A percentile compares a stretch with the other conserved stretches of the same genome.
These are phyloP conservation scores for Hemileia vastatrix DNA, from an alignment of 1,284 basidiomycete species.

Conservation along the genomic window DNA sequence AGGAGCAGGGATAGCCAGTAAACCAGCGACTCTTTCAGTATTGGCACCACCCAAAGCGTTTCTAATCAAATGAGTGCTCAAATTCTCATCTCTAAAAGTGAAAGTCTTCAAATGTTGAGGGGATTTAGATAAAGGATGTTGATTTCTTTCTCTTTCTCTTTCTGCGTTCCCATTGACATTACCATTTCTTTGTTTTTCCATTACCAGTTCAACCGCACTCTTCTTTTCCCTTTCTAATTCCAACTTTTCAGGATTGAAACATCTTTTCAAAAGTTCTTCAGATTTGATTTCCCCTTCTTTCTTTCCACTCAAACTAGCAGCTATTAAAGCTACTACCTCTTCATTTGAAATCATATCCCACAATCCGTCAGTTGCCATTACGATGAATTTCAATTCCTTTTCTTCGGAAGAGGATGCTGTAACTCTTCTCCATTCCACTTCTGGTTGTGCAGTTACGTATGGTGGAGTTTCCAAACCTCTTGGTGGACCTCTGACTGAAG, in stretches of 20 bases:
- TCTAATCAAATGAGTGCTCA: slow-evolving; percentile 80
- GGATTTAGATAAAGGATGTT: too few species aligned
- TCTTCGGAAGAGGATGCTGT: slow-evolving; percentile 47
- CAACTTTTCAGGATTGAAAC: too few species aligned
- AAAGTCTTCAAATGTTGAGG: slow-evolving; percentile 1
- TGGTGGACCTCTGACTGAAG: slow-evolving; percentile 44
- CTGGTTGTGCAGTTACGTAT: slow-evolving; percentile 80
- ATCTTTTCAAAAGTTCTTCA: too few species aligned
- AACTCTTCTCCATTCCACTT: too few species aligned
- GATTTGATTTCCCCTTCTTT: too few species aligned
- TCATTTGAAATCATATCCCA: slow-evolving; percentile 94
- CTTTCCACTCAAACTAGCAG: too few species aligned
- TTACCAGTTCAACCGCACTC: too few species aligned
- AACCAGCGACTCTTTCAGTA: slow-evolving; percentile 55
- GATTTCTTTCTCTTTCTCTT: too few species aligned
- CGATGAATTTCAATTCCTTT: slow-evolving; percentile 55
- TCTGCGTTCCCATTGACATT: too few species aligned
- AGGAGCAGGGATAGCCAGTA: slow-evolving; percentile 78
- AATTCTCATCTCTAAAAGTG: slow-evolving; percentile 72
- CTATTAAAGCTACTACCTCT: slow-evolving; percentile 83
- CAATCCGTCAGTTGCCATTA: slow-evolving; percentile 85
- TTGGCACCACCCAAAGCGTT: slow-evolving; percentile 88
- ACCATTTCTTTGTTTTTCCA: too few species aligned
- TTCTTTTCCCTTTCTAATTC: too few species aligned
- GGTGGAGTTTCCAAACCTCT: slow-evolving; percentile 70